Conservation (phyloP, 805 yeast genomes). For the Zygoascus ofunaensis region DNA sequence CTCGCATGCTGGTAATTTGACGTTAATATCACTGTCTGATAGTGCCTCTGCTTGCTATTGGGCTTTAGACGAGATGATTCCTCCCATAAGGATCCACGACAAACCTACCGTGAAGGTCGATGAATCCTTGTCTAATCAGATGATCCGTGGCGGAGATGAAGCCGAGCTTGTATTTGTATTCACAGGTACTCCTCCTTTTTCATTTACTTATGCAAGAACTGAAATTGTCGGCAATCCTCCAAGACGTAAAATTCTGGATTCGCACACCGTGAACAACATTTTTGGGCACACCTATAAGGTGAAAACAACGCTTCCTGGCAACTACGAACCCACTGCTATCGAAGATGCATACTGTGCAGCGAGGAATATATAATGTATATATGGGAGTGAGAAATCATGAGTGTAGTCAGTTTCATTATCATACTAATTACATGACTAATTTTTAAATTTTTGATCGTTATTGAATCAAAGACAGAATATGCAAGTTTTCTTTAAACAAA, state of each 20-base stretch:
- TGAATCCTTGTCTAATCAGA: conserved; percentile 62
- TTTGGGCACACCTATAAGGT: conserved; percentile 60
- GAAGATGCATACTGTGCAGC: conserved; percentile 66
- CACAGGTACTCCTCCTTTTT: conserved; percentile 85
- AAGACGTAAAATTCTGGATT: conserved; percentile 46
- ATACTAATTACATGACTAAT: background rate
- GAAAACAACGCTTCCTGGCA: conserved; percentile 79
- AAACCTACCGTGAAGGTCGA: conserved; percentile 58
- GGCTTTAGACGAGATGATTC: conserved; percentile 21
- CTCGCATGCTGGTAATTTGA: conserved; percentile 67
- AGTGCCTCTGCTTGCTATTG: conserved; percentile 59
- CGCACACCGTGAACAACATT: conserved; percentile 48
- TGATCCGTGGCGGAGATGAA: conserved; percentile 90
- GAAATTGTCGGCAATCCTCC: conserved; percentile 34
- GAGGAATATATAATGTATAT: background rate
- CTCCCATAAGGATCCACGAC: conserved; percentile 40
- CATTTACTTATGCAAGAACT: conserved; percentile 73
- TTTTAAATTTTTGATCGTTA: background rate
- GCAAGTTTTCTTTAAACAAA: background rate
- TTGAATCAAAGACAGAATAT: background rate
- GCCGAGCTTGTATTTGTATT: conserved; percentile 79
- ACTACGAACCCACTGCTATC: conserved; percentile 87
- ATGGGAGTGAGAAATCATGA: background rate
- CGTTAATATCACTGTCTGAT: conserved; percentile 62
- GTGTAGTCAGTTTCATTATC: background rate